phyloP scores from a whole-genome alignment of 202 grass and related monocot genomes.

The Setaria italica region DNA sequence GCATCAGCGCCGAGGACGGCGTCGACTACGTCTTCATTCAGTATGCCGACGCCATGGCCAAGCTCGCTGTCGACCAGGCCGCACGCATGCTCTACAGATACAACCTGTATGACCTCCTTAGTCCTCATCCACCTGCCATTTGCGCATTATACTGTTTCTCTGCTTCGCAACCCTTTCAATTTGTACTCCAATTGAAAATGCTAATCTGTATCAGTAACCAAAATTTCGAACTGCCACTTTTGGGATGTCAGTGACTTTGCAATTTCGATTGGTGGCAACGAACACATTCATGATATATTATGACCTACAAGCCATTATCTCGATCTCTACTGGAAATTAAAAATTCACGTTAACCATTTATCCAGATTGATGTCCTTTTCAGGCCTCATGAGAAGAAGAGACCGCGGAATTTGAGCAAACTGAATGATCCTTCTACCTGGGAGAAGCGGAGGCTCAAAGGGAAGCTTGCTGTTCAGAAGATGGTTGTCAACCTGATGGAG shows the following conservation, averaged over 20 bases:
- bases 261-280: not conserved
- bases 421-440: constrained; percentile 80
- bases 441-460: constrained; percentile 93
- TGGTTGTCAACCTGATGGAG: constrained; percentile 96
- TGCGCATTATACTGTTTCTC: not conserved
- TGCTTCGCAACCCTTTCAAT: not conserved
- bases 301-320: not conserved
- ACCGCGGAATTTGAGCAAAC: constrained; percentile 80
- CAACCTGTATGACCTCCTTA: constrained; percentile 68
- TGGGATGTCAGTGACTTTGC: not conserved
- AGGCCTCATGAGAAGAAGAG: constrained; percentile 91
- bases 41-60: constrained; percentile 92
- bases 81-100: constrained; percentile 90
- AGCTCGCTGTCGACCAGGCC: constrained; percentile 86
- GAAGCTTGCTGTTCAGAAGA: constrained; percentile 95
- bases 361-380: constrained; percentile 59
- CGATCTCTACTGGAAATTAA: constrained; percentile 39
- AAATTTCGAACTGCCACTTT: not conserved
- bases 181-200: not conserved
- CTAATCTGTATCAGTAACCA: not conserved
- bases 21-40: constrained; percentile 87
- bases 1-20: constrained; percentile 74
- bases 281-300: not conserved
- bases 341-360: constrained; percentile 65
- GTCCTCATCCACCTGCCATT: not conserved